These are phyloP conservation scores for Rhizophagus sp. DNA, from an alignment of 192 early-diverging fungal species.

Conservation along the genomic window DNA sequence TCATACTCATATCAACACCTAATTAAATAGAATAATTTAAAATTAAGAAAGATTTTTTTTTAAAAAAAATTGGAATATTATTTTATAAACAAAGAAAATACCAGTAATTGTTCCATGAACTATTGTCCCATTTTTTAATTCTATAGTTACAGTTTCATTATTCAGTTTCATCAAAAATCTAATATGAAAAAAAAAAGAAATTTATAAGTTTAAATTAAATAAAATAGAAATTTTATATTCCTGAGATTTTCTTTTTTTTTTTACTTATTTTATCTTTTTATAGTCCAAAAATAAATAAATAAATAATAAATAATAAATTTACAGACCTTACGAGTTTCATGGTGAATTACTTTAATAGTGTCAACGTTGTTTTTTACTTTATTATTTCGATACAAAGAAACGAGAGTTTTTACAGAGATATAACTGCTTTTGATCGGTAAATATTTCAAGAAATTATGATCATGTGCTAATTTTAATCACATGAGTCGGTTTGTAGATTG, in stretches of 20 bases:
- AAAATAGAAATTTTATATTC: no score
- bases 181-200: background rate
- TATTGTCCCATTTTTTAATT: conserved; percentile 98
- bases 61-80: background rate
- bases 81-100: conserved; percentile 5
- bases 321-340: conserved; percentile 29
- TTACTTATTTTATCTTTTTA: background rate
- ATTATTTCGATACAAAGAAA: no score
- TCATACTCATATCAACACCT: conserved; percentile 99
- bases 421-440: no score
- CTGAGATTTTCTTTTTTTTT: no score
- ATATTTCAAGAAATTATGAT: no score
- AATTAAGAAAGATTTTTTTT: background rate
- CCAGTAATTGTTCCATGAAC: conserved; percentile 94
- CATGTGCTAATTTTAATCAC: no score
- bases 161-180: conserved; percentile 98
- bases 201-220: background rate
- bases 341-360: background rate
- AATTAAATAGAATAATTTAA: conserved; percentile 5
- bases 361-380: no score
- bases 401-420: no score
- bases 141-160: conserved; percentile 97
- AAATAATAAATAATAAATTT: background rate
- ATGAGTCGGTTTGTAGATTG: no score
- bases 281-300: background rate